Base-by-base conservation (phyloP, 306 rosid genomes). In the Amphicarpaea edgeworthii region DNA sequence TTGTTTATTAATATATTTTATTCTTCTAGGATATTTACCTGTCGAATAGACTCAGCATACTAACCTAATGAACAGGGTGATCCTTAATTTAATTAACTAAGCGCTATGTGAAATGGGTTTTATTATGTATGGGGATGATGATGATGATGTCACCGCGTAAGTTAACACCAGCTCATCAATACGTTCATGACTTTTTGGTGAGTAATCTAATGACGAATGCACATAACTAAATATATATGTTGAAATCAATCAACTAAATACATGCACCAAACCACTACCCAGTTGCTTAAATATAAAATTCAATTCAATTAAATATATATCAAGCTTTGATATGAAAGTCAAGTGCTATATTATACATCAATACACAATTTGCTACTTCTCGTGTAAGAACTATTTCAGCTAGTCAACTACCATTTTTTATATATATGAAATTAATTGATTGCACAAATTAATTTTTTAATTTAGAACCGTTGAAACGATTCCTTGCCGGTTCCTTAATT, bases 261-360 rank as follows among this genome's bases (percentile, higher is more conserved):
- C 69, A 77, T 55, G 47, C 77, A 78, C 62, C 77, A 34, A 57
- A 28, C 37, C 41, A 3, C n/a, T 54, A 53, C 16, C 32, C 4
- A n/a, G 12, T 50, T 28, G 15, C 63, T 17, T 53, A 59, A 69
- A 55, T 58, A 77, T 77, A 40, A 11, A 75, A 28, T 28, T 28
- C 32, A 5, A 81, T 62, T 59, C 32, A 5, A 81, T 62, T 59
- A 23, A 60, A 75, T 73, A 12, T 73, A 75, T 73, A 12, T 73
- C 28, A 51, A 16, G 28, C 50, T 15, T 54, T 23, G n/a, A n/a
- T n/a, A 67, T 49, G 42, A 61, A 79, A 72, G 78, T 79, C 82
- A 70, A 79, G 70, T 49, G 66, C 65, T 79, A 79, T n/a, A n/a
- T 45, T 42, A 57, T 1, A 3, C 3, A 24, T 30, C 37, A 30